phyloP scores from a whole-genome alignment of 441 rosid genomes.

The Populus hybrid region DNA sequence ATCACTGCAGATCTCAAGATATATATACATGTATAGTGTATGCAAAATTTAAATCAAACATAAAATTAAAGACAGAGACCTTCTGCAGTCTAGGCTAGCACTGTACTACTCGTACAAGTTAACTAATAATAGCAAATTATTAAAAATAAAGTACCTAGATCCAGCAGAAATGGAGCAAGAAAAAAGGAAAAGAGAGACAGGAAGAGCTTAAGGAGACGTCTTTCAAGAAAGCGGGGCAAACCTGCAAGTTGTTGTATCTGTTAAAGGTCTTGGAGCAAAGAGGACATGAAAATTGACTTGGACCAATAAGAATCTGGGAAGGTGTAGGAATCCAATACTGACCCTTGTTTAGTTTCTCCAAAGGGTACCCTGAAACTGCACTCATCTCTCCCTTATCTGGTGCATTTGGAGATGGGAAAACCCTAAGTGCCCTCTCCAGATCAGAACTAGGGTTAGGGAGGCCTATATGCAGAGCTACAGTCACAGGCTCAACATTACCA shows the following conservation, averaged over 20 bases:
- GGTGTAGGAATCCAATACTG: too few species aligned
- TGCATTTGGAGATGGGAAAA: too few species aligned
- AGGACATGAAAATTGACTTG: too few species aligned
- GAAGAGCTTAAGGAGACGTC: not conserved
- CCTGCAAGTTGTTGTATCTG: slow-evolving; percentile 82
- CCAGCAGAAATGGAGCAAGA: not conserved
- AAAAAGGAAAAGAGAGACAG: not conserved
- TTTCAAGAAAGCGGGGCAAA: slow-evolving; percentile 23
- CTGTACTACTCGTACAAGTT: not conserved
- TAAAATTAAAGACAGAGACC: not conserved
- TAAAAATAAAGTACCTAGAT: not conserved
- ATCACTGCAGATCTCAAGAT: not conserved
- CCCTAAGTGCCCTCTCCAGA: too few species aligned
- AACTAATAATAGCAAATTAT: too few species aligned
- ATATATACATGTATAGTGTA: not conserved
- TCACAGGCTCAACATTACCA: slow-evolving; percentile 22
- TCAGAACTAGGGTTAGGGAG: too few species aligned
- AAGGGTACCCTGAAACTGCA: too few species aligned
- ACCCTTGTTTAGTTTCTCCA: too few species aligned
- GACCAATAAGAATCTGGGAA: too few species aligned
- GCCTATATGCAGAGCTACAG: slow-evolving; percentile 54
- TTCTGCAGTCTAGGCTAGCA: not conserved
- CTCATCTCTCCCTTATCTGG: too few species aligned
- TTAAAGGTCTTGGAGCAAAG: slow-evolving; percentile 69
- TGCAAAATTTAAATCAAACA: not conserved